A percentile compares a stretch with the other conserved stretches of the same genome.
These are phyloP conservation scores for Acanthamoeba culbertsoni DNA, from an alignment of 208 protist genomes.

Conservation along the genomic window DNA sequence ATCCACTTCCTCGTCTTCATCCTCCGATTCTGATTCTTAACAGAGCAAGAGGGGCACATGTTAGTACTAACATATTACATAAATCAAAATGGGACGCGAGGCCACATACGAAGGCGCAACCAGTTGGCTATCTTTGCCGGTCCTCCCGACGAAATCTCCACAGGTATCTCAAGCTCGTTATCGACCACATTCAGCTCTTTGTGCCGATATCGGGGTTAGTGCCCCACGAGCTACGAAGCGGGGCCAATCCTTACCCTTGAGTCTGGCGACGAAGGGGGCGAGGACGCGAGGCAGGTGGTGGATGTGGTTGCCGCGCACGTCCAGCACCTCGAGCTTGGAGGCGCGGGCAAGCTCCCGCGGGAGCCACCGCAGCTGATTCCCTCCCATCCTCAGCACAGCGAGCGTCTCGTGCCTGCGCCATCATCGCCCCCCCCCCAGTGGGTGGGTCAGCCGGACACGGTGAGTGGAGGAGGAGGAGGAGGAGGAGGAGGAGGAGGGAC, in stretches of 20 bases:
- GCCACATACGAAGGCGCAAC: not conserved
- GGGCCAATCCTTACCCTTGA: not conserved
- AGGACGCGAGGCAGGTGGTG: not conserved
- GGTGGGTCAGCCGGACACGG: not conserved
- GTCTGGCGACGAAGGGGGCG: not conserved
- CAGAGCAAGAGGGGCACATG: no score
- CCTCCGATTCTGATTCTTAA: not conserved
- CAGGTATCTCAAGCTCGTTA: not conserved
- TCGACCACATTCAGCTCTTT: not conserved
- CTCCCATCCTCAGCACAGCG: not conserved
- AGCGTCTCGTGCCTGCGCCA: not conserved
- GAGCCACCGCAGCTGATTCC: conserved; percentile 21
- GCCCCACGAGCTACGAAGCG: not conserved
- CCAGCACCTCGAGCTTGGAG: not conserved
- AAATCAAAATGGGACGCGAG: not conserved
- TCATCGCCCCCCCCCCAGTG: no score
- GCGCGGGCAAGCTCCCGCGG: not conserved
- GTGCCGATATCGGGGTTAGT: not conserved
- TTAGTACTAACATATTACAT: no score
- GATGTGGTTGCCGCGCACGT: not conserved
- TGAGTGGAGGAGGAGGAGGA: not conserved
- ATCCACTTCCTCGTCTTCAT: not conserved
- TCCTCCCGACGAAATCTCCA: not conserved
- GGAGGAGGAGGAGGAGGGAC: not conserved
- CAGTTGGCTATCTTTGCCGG: not conserved